phyloP scores from a whole-genome alignment of 805 yeast genomes.

The Crinitomyces ghanaensis region DNA sequence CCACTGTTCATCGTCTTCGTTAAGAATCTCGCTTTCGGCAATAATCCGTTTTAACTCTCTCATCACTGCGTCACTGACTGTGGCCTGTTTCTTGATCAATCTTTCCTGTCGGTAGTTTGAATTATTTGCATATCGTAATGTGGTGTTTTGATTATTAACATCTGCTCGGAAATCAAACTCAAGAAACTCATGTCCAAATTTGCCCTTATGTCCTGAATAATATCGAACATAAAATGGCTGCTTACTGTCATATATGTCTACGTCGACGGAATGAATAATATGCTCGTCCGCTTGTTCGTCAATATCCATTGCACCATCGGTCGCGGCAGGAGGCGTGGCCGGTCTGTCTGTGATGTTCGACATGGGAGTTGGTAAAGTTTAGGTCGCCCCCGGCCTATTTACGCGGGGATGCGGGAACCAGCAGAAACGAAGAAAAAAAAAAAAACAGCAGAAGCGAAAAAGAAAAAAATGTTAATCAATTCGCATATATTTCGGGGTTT shows the following conservation, averaged over 20 bases:
- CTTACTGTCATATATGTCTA: slow-evolving; percentile 4
- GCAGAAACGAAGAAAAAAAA: too few relatives aligned
- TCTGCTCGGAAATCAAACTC: slow-evolving; percentile 27
- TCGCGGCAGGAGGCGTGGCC: too few relatives aligned
- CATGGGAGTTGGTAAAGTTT: too few relatives aligned
- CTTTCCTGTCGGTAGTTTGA: slow-evolving; percentile 36
- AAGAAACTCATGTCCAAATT: slow-evolving; percentile 37
- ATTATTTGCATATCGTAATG: slow-evolving; percentile 34
- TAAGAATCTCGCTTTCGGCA: slow-evolving; percentile 30
- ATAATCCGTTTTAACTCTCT: slow-evolving; percentile 28
- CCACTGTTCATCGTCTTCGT: slow-evolving; percentile 33
- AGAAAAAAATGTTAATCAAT: too few relatives aligned
- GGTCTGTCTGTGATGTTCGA: too few relatives aligned
- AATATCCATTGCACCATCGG: too few relatives aligned
- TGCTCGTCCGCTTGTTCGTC: too few relatives aligned
- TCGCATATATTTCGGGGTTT: too few relatives aligned
- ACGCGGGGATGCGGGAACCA: too few relatives aligned
- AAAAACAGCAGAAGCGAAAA: too few relatives aligned
- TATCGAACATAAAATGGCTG: slow-evolving; percentile 32
- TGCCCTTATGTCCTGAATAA: slow-evolving; percentile 35
- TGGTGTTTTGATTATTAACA: slow-evolving; percentile 24
- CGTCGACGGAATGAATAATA: slow-evolving; percentile 7
- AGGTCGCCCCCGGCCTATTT: too few relatives aligned
- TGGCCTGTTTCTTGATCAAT: slow-evolving; percentile 30
- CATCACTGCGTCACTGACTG: slow-evolving; percentile 27